phyloP scores from a whole-genome alignment of 169 alveolate species.

The Miamiensis avidus region DNA sequence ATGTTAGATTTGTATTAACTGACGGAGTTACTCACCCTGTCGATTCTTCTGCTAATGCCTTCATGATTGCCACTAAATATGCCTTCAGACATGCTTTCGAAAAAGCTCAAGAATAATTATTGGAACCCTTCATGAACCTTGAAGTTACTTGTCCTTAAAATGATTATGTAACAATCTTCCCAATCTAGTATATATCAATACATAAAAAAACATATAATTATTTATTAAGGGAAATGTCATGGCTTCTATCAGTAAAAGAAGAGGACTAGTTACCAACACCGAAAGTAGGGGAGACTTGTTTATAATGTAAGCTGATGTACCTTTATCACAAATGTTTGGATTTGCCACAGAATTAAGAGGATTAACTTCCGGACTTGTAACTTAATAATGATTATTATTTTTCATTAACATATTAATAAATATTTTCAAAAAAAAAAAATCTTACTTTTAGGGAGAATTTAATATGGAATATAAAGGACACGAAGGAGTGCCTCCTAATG shows the following conservation, averaged over 20 bases:
- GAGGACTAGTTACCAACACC: constrained; percentile 91
- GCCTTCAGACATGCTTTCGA: constrained; percentile 85
- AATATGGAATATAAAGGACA: constrained; percentile 88
- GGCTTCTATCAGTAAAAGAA: constrained; percentile 87
- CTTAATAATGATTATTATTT: not conserved
- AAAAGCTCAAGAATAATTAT: constrained; percentile 84
- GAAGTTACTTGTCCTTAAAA: constrained; percentile 91
- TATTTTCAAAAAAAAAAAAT: constrained; percentile 76
- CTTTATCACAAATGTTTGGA: constrained; percentile 94
- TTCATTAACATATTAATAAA: not conserved
- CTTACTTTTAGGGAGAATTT: constrained; percentile 88
- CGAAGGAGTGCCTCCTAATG: constrained; percentile 52
- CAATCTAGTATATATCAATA: too few relatives aligned
- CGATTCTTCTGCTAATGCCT: constrained; percentile 94
- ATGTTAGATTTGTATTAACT: constrained; percentile 85
- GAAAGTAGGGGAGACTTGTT: constrained; percentile 80
- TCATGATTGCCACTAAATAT: constrained; percentile 91
- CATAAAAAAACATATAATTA: not conserved
- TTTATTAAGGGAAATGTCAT: constrained; percentile 77
- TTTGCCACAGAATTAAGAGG: constrained; percentile 93
- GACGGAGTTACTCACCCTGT: constrained; percentile 94
- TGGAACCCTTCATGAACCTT: constrained; percentile 94
- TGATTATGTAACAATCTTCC: constrained; percentile 2
- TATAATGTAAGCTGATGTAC: constrained; percentile 90
- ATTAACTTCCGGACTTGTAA: constrained; percentile 43